Conservation (phyloP, 2,329 filamentous ascomycete genomes). For the Fusarium odoratissimum region DNA sequence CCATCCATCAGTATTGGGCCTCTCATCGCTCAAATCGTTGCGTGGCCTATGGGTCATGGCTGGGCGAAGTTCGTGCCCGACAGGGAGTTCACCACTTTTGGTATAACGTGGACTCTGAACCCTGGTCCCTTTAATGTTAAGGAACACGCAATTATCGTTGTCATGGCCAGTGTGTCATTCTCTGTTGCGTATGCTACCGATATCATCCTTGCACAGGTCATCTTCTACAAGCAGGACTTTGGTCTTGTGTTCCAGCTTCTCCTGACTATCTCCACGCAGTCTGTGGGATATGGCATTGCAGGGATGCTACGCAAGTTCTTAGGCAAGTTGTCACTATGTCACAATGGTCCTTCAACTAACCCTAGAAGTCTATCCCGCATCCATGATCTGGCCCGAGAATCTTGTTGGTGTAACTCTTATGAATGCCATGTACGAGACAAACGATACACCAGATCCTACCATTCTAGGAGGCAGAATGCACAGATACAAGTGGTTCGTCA, state of each 20-base stretch:
- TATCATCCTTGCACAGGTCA: conserved; percentile 75
- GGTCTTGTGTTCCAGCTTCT: conserved; percentile 74
- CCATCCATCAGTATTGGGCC: conserved; percentile 71
- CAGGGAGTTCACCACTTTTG: conserved; percentile 63
- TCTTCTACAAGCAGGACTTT: conserved; percentile 78
- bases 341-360: conserved; percentile 9
- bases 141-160: conserved; percentile 75
- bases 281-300: conserved; percentile 75
- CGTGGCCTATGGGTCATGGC: conserved; percentile 70
- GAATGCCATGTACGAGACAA: conserved; percentile 77
- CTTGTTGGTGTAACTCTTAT: conserved; percentile 75
- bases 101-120: conserved; percentile 68
- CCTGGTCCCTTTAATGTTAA: conserved; percentile 78
- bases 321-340: conserved; percentile 52
- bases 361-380: conserved; percentile 67
- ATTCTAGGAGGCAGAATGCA: conserved; percentile 73
- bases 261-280: conserved; percentile 75
- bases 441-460: conserved; percentile 60
- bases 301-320: conserved; percentile 75
- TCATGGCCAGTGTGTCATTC: conserved; percentile 79
- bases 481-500: conserved; percentile 72
- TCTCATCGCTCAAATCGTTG: conserved; percentile 72
- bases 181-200: conserved; percentile 79
- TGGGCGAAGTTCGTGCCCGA: conserved; percentile 69
- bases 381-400: conserved; percentile 80